Conservation (phyloP, 352 stramenopile genomes). For the Phytopythium helicoides region DNA sequence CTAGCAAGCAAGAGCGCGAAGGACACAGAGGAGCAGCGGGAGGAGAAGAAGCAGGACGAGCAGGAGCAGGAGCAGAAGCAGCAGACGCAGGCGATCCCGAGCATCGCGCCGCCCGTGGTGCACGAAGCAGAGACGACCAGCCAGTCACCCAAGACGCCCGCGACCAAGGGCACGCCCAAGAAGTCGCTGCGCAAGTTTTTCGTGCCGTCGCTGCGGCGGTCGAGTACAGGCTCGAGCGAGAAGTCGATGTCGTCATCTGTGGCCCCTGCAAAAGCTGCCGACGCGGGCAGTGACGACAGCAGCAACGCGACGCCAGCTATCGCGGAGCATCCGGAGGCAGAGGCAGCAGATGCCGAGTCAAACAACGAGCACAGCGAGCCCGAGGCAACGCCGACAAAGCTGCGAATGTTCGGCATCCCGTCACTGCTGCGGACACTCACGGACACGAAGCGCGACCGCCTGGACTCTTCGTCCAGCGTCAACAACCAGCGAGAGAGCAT, state of each 20-base stretch:
- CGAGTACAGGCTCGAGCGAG: slow-evolving; percentile 21
- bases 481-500: not conserved
- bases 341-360: slow-evolving; percentile 10
- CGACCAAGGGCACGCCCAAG: slow-evolving; percentile 11
- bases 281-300: not conserved
- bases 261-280: not conserved
- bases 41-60: not conserved
- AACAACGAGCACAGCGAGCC: slow-evolving; percentile 1
- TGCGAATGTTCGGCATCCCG: slow-evolving; percentile 5
- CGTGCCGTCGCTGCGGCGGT: slow-evolving; percentile 28
- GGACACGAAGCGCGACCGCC: not conserved
- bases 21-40: not conserved
- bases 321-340: slow-evolving; percentile 7
- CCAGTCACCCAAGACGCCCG: slow-evolving; percentile 8
- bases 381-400: not conserved
- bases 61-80: not conserved
- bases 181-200: slow-evolving; percentile 16
- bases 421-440: slow-evolving; percentile 6
- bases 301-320: slow-evolving; percentile 8
- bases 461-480: not conserved
- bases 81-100: not conserved
- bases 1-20: slow-evolving; percentile 1
- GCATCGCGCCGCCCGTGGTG: no score
- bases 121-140: no score
- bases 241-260: slow-evolving; percentile 9